These are phyloP conservation scores for Diaporthe ampelina DNA, from an alignment of 2,329 filamentous ascomycete genomes.

Conservation along the genomic window DNA sequence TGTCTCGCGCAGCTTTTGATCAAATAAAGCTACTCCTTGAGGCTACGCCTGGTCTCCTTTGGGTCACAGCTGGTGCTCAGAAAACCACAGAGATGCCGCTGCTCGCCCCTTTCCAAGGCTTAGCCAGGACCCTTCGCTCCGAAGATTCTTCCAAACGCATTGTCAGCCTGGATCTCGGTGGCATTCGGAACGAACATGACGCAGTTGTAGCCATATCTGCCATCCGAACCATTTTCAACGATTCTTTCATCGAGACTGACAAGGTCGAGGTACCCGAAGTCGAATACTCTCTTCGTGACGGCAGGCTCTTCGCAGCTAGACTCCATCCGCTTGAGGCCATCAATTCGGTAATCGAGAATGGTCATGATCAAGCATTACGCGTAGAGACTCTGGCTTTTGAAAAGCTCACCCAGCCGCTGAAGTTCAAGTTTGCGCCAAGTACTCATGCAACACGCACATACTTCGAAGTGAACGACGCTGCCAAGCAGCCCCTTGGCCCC, in stretches of 20 bases:
- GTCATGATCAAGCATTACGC: slow-evolving; percentile 17
- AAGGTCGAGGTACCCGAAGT: slow-evolving; percentile 50
- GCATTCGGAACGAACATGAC: neutral
- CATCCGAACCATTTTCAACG: slow-evolving; percentile 42
- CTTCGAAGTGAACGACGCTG: slow-evolving; percentile 42
- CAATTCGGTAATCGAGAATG: slow-evolving; percentile 60
- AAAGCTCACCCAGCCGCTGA: slow-evolving; percentile 32
- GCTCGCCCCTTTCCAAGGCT: slow-evolving; percentile 58
- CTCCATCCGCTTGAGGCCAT: slow-evolving; percentile 56
- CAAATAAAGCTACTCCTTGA: slow-evolving; percentile 57
- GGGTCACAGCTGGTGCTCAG: slow-evolving; percentile 61
- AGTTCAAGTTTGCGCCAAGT: slow-evolving; percentile 41
- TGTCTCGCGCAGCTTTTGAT: slow-evolving; percentile 56
- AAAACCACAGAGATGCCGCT: slow-evolving; percentile 52
- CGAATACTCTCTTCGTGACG: slow-evolving; percentile 59
- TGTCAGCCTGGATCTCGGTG: slow-evolving; percentile 58
- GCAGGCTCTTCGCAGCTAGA: slow-evolving; percentile 59
- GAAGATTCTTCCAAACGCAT: slow-evolving; percentile 61
- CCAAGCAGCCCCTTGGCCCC: slow-evolving; percentile 43
- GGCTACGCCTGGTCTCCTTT: slow-evolving; percentile 57
- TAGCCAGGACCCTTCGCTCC: slow-evolving; percentile 63
- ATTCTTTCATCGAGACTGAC: slow-evolving; percentile 46
- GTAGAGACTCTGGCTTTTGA: slow-evolving; percentile 23
- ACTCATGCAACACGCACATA: slow-evolving; percentile 39
- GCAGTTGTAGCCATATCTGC: neutral